A percentile compares a stretch with the other conserved stretches of the same genome.
These are phyloP conservation scores for Corchorus olitorius DNA, from an alignment of 345 rosid genomes.

Conservation along the genomic window DNA sequence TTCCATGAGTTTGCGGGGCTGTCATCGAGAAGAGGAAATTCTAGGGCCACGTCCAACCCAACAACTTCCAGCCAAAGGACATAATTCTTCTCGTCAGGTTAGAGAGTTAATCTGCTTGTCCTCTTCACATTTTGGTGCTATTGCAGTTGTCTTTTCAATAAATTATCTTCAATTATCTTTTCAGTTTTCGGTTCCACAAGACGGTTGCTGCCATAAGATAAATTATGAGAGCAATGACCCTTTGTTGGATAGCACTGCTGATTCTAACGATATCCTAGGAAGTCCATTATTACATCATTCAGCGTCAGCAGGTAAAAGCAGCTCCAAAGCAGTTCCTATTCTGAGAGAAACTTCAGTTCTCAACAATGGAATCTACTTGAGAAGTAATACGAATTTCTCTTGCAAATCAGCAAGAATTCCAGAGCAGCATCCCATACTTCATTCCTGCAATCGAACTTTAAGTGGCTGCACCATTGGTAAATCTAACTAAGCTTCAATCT, in stretches of 20 bases:
- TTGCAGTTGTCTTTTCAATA: neutral
- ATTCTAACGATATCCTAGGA: constrained; percentile 32
- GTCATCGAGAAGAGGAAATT: constrained; percentile 21
- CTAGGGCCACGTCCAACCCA: constrained; percentile 27
- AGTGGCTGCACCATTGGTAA: constrained; percentile 50
- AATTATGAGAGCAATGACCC: constrained; percentile 38
- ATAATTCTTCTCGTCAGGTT: constrained; percentile 50
- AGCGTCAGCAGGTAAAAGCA: constrained; percentile 16
- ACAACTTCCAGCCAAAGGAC: constrained; percentile 25
- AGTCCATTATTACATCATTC: constrained; percentile 24
- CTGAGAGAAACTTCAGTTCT: constrained; percentile 20
- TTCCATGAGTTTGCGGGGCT: constrained; percentile 29
- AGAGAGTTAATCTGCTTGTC: constrained; percentile 22
- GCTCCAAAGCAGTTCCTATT: constrained; percentile 17
- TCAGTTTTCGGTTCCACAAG: constrained; percentile 50
- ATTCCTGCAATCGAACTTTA: constrained; percentile 24
- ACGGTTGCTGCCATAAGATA: constrained; percentile 43
- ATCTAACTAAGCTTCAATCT: constrained; percentile 17
- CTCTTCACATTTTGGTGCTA: neutral
- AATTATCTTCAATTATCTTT: constrained; percentile 16
- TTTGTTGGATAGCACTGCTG: constrained; percentile 40
- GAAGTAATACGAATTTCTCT: constrained; percentile 29
- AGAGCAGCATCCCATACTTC: constrained; percentile 16
- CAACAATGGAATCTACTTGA: constrained; percentile 27
- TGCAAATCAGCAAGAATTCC: constrained; percentile 29